A percentile compares a stretch with the other conserved stretches of the same genome.
phyloP scores from a whole-genome alignment of 768 basidiomycete species.

The Russula abietina region DNA sequence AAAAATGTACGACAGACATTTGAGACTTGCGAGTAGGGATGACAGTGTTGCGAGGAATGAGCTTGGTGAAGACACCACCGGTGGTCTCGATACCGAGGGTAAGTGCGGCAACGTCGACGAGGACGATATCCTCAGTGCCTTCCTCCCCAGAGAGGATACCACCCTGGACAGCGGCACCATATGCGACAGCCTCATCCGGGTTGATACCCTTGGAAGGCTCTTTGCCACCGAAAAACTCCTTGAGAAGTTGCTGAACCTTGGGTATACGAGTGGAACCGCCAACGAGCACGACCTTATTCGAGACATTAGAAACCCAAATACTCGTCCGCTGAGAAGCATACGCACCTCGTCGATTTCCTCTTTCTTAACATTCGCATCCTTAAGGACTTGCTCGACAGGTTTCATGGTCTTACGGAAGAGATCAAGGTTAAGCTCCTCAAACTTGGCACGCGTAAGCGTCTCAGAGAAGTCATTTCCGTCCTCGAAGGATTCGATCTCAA shows the following conservation, averaged over 20 bases:
- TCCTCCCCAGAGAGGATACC: conserved; percentile 96
- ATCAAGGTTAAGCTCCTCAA: conserved; percentile 98
- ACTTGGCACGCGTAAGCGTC: conserved; percentile 95
- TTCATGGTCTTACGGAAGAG: conserved; percentile 99
- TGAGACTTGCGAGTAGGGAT: conserved; percentile 97
- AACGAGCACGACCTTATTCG: conserved; percentile 72
- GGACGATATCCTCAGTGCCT: conserved; percentile 82
- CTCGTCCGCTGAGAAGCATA: neutral
- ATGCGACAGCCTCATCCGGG: conserved; percentile 98
- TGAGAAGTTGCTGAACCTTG: conserved; percentile 97
- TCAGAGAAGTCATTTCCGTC: conserved; percentile 96
- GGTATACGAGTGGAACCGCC: conserved; percentile 99
- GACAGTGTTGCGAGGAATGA: conserved; percentile 96
- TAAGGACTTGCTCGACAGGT: conserved; percentile 97
- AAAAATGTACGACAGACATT: conserved; percentile 46
- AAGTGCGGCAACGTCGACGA: conserved; percentile 94
- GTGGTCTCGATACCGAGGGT: conserved; percentile 99
- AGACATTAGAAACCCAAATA: neutral
- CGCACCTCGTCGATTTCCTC: conserved; percentile 86
- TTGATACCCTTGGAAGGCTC: conserved; percentile 99
- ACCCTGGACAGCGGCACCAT: conserved; percentile 97
- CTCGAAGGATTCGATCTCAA: conserved; percentile 96
- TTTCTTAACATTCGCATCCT: conserved; percentile 98
- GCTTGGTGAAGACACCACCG: conserved; percentile 95
- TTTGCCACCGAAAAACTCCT: conserved; percentile 90